Evolutionary conservation across 2,329 filamentous ascomycete genomes (phyloP), one percentile per base, ranked within the genome.

Genomic region (Xylaria sp.): DNA sequence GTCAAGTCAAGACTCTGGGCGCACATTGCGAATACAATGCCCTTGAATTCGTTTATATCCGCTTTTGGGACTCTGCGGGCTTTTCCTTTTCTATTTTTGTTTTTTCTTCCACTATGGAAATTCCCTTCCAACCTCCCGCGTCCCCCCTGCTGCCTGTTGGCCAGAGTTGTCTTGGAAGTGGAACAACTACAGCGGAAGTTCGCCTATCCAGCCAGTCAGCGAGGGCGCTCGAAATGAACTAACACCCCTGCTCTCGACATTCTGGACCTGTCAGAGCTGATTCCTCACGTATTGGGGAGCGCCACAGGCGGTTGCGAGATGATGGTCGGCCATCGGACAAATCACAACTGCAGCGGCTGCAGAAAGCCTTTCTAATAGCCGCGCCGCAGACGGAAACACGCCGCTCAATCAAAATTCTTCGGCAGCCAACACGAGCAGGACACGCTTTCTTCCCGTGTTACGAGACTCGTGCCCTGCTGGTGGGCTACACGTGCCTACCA

Each of bases 141-240:
- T 37, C 42, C 41, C 50, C 39, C 49, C 44, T 16, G n/a, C n/a
- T n/a, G n/a, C n/a, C n/a, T 11, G 44, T 52, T 42, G 4, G 53
- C 7, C n/a, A 39, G 46, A 21, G 50, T 56, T 45, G 9, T 40
- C 11, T 48, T 42, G 16, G 46, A 54, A 49, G 51, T 54, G 51
- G 53, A 48, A 53, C 40, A 46, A 13, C 42, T 50, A 44, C 26
- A 51, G 47, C 60, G 55, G 53, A 47, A 53, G 44, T 52, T 59
- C 60, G 60, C 48, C 53, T 60, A 62, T 59, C 39, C 50, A 57
- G 49, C 60, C 57, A 62, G 43, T 62, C 41, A 61, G 48, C 29
- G 17, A 8, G 46, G 17, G 20, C 39, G n/a, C 17, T 53, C 21
- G 44, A 58, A 54, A 60, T 57, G 52, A 62, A 54, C 11, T 44